These are phyloP conservation scores for Apiotrichum domesticum DNA, from an alignment of 1,284 basidiomycete species.

Conservation along the genomic window DNA sequence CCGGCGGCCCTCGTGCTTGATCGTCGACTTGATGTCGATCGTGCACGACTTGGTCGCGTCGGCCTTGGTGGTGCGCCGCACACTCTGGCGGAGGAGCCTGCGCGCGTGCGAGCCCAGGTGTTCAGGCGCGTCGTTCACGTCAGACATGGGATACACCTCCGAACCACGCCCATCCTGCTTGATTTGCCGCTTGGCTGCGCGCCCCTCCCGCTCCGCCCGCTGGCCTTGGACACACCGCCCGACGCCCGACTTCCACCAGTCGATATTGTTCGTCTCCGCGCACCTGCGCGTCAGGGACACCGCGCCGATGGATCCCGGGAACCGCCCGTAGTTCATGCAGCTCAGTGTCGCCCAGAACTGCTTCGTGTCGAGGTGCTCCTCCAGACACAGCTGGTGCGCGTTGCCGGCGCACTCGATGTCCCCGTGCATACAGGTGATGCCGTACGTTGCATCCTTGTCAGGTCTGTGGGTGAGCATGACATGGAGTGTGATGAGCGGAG, in stretches of 20 bases:
- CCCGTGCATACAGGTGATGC: slow-evolving; percentile 72
- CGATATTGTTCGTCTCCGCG: slow-evolving; percentile 57
- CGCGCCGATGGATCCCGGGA: slow-evolving; percentile 56
- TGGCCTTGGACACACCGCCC: slow-evolving; percentile 54
- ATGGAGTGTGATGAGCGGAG: background rate
- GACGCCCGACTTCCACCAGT: slow-evolving; percentile 60
- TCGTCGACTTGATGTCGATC: slow-evolving; percentile 58
- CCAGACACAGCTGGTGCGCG: slow-evolving; percentile 73
- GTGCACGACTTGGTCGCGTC: slow-evolving; percentile 79
- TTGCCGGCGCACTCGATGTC: slow-evolving; percentile 68
- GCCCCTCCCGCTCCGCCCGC: slow-evolving; percentile 1
- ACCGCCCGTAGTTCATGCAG: slow-evolving; percentile 69
- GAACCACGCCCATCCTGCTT: background rate
- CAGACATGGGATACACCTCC: slow-evolving; percentile 1
- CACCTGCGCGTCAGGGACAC: slow-evolving; percentile 62
- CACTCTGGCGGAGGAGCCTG: slow-evolving; percentile 57
- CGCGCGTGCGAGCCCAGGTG: slow-evolving; percentile 27
- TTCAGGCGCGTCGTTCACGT: slow-evolving; percentile 17
- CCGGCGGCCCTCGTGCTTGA: slow-evolving; percentile 46
- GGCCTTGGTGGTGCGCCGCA: slow-evolving; percentile 50
- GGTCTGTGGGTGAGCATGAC: slow-evolving; percentile 48
- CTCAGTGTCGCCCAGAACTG: slow-evolving; percentile 66
- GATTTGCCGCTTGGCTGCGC: slow-evolving; percentile 1
- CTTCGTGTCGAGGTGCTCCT: slow-evolving; percentile 30
- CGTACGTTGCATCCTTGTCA: slow-evolving; percentile 60